Conservation (phyloP, 2,329 filamentous ascomycete species). For the Trichophyton verrucosum region DNA sequence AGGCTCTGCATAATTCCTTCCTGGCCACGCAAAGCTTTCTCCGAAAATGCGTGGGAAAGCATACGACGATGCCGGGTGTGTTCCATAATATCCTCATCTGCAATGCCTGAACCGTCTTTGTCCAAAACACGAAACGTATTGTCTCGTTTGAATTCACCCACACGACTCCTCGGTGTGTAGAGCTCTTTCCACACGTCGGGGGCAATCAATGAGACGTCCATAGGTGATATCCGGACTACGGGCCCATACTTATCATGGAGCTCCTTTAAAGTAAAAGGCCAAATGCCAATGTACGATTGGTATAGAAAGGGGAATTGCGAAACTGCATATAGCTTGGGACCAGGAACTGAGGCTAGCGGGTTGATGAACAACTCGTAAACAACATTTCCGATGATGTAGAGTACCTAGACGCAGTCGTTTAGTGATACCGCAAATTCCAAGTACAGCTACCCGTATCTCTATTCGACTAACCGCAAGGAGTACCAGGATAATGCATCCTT, state of each 20-base stretch:
- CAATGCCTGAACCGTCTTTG: conserved; percentile 13
- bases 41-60: conserved; percentile 26
- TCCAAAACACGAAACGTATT: conserved; percentile 13
- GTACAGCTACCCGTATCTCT: no score
- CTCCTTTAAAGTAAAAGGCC: not conserved
- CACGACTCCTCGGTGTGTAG: conserved; percentile 23
- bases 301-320: conserved; percentile 3
- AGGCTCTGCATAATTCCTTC: conserved; percentile 23
- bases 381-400: not conserved
- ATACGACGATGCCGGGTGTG: conserved; percentile 25
- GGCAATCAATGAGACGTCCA: conserved; percentile 26
- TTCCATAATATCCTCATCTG: conserved; percentile 18
- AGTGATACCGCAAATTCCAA: not conserved
- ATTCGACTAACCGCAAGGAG: not conserved
- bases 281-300: conserved; percentile 1
- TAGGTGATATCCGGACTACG: conserved; percentile 30
- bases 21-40: conserved; percentile 23
- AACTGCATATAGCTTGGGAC: conserved; percentile 6
- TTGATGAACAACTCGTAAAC: conserved; percentile 10
- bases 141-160: conserved; percentile 16
- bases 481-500: not conserved
- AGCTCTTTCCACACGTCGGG: conserved; percentile 25
- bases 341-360: conserved; percentile 7
- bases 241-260: conserved; percentile 17
- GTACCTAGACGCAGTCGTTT: not conserved